Base-by-base conservation (phyloP, 257 asterid genomes). In the Salvia rosmarinus region DNA sequence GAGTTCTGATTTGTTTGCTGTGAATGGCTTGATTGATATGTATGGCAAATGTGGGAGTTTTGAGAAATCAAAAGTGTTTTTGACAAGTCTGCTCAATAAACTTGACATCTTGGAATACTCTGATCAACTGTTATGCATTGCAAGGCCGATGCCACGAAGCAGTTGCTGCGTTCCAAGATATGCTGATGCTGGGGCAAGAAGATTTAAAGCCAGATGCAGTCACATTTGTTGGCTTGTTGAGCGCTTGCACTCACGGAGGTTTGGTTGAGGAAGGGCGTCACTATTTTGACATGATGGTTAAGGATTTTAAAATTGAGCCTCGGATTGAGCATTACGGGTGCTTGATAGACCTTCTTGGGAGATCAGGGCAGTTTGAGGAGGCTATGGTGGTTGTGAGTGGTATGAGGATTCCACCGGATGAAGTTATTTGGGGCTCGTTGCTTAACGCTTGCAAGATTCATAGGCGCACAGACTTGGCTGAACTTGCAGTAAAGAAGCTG, bases 21-120 rank as follows among this genome's bases (percentile, higher is more conserved):
- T 59, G 19, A 92, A 88, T 77, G 88, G 89, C 67, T 80, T 92
- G 80, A 77, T 90, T 44, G 98, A 90, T 60, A 86, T 89, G 96
- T 88, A 92, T 54, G 98, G 98, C 3, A 92, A 88, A 78, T 92
- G 96, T 65, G 96, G 95, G 56, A 86, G 82, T 79, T 81, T 86
- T 30, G 79, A 57, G 14, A 81, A 80, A 68, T 86, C 96, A 46
- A 88, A 78, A 71, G 34, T 56, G 67, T 88, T 62, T 92, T 92
- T 55, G 80, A 84, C 16, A 73, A 42, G 43, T 83, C 83, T 13
- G 37, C 19, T 12, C 74, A 32, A 62, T 21, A 66, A 84, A 84
- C 77, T 76, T 85, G 71, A 72, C 88, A 4, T 82, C 94, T 44
- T 92, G 96, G 95, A 89, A 88, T 64, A 80, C 92, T 47, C 77